Conservation (phyloP, 2,329 filamentous ascomycete species). For the Penicillium sp. region DNA sequence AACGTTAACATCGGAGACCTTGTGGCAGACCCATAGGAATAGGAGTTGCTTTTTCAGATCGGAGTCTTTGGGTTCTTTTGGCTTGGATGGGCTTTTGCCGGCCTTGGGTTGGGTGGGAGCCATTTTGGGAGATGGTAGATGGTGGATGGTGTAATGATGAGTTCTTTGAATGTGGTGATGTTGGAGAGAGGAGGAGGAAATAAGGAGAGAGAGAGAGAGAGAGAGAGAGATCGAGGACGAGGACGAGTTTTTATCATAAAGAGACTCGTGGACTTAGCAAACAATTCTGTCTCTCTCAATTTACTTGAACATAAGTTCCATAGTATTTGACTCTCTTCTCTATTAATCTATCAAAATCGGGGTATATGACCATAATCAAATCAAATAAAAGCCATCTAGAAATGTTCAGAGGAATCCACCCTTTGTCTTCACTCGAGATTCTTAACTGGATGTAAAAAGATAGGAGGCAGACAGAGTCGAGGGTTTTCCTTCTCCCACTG, state of each 20-base stretch:
- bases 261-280: not conserved
- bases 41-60: constrained; percentile 1
- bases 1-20: not conserved
- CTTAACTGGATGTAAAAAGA: constrained; percentile 11
- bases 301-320: too few species aligned
- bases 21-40: not conserved
- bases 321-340: not conserved
- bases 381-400: not conserved
- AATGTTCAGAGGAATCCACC: not conserved
- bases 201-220: not conserved
- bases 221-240: too few species aligned
- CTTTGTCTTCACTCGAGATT: not conserved
- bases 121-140: not conserved
- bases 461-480: constrained; percentile 8
- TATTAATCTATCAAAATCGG: not conserved
- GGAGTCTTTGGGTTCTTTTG: not conserved
- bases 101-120: not conserved
- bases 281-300: not conserved
- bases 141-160: not conserved
- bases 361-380: not conserved
- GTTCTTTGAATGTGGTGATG: not conserved
- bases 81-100: not conserved
- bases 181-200: not conserved
- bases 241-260: not conserved
- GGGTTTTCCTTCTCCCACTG: constrained; percentile 6